Base-by-base conservation (phyloP, 768 basidiomycete species). In the Lentinula edodes region DNA sequence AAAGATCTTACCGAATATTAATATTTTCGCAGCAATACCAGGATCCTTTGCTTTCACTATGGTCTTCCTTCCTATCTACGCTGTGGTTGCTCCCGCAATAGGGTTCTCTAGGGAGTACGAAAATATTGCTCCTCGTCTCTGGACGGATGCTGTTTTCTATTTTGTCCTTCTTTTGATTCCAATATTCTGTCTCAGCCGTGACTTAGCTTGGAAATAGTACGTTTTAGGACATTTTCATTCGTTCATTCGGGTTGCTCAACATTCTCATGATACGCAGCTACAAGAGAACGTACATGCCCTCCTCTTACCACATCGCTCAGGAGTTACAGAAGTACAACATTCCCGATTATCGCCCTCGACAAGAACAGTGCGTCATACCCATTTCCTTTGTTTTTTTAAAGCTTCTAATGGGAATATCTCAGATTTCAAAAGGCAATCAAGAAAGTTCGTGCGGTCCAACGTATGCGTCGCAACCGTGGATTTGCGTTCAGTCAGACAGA, bases 371-470 rank as follows among this genome's bases (percentile, higher is more conserved):
- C 66, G 87, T 83, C 16, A 32, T 46, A n/a, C 9, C 18, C n/a
- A 6, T 23, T 8, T 48, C 23, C 8, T n/a, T 53, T 63, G 57
- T 53, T 48, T 41, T 34, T 45, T 54, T 12, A 7, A 51, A 58
- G 28, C 28, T 28, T n/a, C 64, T 9, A 18, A 54, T 67, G 60
- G 64, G 41, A 36, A 41, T 54, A 61, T 61, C 53, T 6, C 61
- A 95, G 93, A 74, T 97, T 97, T 77, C 95, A 98, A 74, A 97
- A 98, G 72, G 97, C 97, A 15, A 99, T 99, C 82, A 98, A 98
- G 75, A 99, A 99, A 73, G 97, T 99, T 12, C 87, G 97, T n/a
- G 97, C 97, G 0, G 92, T 95, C 2, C 97, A 99, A 71, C 87
- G 97, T 38, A 93, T 98, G 91, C 89, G 97, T 13, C 83, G 93